Evolutionary conservation across 2,329 filamentous ascomycete genomes (phyloP), one percentile per base, ranked within the genome.

Genomic region (Sporothrix dimorphospora): DNA sequence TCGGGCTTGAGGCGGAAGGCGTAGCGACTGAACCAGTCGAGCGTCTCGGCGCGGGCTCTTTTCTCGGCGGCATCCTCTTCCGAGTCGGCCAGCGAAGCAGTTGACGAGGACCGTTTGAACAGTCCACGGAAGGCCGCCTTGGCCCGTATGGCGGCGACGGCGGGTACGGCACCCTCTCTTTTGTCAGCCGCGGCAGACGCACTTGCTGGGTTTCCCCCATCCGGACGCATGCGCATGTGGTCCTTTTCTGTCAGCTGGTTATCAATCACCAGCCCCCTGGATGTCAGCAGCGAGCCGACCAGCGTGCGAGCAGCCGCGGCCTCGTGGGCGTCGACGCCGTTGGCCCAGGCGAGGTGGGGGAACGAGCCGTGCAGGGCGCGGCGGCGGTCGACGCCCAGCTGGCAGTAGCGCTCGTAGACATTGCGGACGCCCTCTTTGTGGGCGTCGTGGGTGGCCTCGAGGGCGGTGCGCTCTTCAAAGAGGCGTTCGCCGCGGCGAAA

Each of bases 401-500:
- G 51, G 40, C 38, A 45, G 72, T 72, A 76, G 42, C 69, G 34
- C 11, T 66, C 53, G 51, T 76, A 74, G 45, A 69, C 72, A 14
- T 74, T 70, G 61, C 73, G 75, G n/a, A 65, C 16, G 59, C 75
- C 73, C 27, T 66, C 65, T 3, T 63, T 66, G 57, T 75, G 65
- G 24, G 65, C 38, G 40, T 76, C 74, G 70, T 77, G 70, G 55
- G 72, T 73, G 71, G 78, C 71, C 40, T 75, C 72, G 75, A 77
- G 63, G 74, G 67, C 63, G 70, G 76, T 67, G 65, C 73, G 65
- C 59, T 80, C 79, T 65, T 76, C 71, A 69, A 78, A 79, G 67
- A 80, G 74, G 59, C 75, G 73, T 38, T 79, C 77, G 27, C 75
- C 76, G 14, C 72, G 65, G 3, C 38, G 38, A 40, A 78, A 75